Conservation (phyloP, 2,329 filamentous ascomycete genomes). For the Plenodomus biglobosus region DNA sequence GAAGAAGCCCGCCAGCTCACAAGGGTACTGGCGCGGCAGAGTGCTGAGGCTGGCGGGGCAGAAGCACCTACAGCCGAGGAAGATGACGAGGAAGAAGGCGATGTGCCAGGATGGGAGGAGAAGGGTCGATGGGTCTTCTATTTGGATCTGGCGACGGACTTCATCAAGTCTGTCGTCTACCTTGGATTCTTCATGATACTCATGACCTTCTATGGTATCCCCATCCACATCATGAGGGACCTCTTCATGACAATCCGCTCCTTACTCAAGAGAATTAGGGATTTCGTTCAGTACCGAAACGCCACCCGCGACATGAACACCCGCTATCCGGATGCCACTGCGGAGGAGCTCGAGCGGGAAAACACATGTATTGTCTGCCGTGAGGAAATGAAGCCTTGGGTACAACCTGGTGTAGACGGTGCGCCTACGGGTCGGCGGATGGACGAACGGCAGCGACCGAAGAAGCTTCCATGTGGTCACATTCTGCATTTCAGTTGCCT, state of each 20-base stretch:
- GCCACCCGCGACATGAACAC: conserved; percentile 93
- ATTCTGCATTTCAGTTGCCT: conserved; percentile 93
- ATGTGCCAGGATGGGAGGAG: conserved; percentile 93
- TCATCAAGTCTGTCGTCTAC: conserved; percentile 88
- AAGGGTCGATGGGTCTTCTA: conserved; percentile 92
- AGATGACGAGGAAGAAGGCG: conserved; percentile 87
- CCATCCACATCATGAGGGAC: conserved; percentile 95
- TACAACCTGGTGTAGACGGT: conserved; percentile 50
- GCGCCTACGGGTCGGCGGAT: conserved; percentile 49
- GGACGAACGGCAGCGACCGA: conserved; percentile 82
- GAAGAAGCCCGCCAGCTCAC: conserved; percentile 44
- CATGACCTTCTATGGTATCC: conserved; percentile 89
- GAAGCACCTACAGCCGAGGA: conserved; percentile 51
- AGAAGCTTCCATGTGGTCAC: conserved; percentile 95
- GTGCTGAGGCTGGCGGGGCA: conserved; percentile 44
- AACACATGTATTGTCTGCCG: conserved; percentile 97
- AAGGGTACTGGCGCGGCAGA: conserved; percentile 70
- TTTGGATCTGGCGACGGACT: conserved; percentile 83
- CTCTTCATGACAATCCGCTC: conserved; percentile 92
- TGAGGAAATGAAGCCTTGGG: conserved; percentile 90
- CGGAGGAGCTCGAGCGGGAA: conserved; percentile 79
- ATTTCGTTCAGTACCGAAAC: conserved; percentile 85
- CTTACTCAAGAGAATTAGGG: conserved; percentile 84
- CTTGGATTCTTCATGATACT: conserved; percentile 91
- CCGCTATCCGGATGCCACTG: conserved; percentile 84